These are phyloP conservation scores for Fennellomyces sp. DNA, from an alignment of 371 early-diverging fungal species.

Conservation along the genomic window DNA sequence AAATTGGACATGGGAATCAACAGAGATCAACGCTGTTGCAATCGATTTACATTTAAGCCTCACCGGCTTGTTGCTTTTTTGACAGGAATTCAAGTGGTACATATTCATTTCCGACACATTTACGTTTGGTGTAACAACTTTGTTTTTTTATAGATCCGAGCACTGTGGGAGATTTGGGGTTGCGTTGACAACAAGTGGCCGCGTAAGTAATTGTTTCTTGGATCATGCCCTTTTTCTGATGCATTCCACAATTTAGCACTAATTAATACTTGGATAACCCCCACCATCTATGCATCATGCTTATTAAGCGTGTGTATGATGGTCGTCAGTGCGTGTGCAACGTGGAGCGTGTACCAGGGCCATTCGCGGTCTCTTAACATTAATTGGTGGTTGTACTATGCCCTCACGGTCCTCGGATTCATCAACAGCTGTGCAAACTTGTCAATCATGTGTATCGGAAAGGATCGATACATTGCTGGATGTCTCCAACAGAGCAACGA, in stretches of 20 bases:
- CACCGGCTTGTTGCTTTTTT: slow-evolving; percentile 13
- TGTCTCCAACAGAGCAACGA: slow-evolving; percentile 14
- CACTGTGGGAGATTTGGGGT: slow-evolving; percentile 28
- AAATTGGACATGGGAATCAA: neutral
- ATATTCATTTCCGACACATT: neutral
- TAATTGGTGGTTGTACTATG: slow-evolving; percentile 36
- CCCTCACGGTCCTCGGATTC: slow-evolving; percentile 23
- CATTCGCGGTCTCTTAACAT: slow-evolving; percentile 17
- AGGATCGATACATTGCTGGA: slow-evolving; percentile 21
- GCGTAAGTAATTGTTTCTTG: slow-evolving; percentile 21
- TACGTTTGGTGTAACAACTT: neutral
- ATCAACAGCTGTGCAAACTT: slow-evolving; percentile 22
- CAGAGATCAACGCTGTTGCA: neutral
- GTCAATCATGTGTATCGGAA: slow-evolving; percentile 18
- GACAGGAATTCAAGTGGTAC: slow-evolving; percentile 23
- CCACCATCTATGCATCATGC: slow-evolving; percentile 25
- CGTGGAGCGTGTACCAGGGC: slow-evolving; percentile 26
- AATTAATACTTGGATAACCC: slow-evolving; percentile 17
- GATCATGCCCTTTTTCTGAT: too few species aligned
- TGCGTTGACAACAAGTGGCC: slow-evolving; percentile 26
- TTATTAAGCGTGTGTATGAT: slow-evolving; percentile 21
- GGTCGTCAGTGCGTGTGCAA: slow-evolving; percentile 18
- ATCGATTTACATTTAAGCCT: slow-evolving; percentile 5
- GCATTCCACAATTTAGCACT: too few species aligned
- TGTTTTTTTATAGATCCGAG: slow-evolving; percentile 15